Conservation (phyloP, 2,329 filamentous ascomycete species). For the Botrytis fabae region DNA sequence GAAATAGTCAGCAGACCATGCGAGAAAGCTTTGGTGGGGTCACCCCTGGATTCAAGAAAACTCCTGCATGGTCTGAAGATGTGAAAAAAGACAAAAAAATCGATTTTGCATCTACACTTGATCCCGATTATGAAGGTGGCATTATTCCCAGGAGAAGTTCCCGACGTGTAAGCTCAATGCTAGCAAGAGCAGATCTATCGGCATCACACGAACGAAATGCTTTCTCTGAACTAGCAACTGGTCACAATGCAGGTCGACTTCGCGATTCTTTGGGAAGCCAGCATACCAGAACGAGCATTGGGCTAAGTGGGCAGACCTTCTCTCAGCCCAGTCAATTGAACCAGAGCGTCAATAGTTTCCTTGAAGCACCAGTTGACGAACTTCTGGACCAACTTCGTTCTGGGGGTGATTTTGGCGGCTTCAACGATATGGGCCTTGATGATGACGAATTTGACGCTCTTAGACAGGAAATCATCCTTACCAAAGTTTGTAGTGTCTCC, state of each 20-base stretch:
- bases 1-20: constrained; percentile 57
- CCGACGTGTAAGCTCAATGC: constrained; percentile 84
- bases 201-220: constrained; percentile 77
- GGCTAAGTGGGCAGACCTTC: constrained; percentile 33
- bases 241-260: constrained; percentile 44
- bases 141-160: constrained; percentile 59
- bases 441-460: constrained; percentile 72
- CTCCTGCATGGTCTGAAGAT: constrained; percentile 30
- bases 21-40: constrained; percentile 72
- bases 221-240: constrained; percentile 68
- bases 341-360: constrained; percentile 58
- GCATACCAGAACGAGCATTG: constrained; percentile 59
- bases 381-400: constrained; percentile 67
- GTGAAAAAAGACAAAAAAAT: constrained; percentile 42
- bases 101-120: constrained; percentile 70
- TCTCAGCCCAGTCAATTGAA: constrained; percentile 40
- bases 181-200: constrained; percentile 83
- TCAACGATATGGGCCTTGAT: constrained; percentile 70
- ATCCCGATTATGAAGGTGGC: constrained; percentile 61
- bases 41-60: constrained; percentile 28
- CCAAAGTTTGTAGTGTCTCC: constrained; percentile 67
- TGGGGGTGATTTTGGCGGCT: constrained; percentile 64
- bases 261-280: constrained; percentile 71
- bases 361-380: constrained; percentile 68
- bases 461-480: constrained; percentile 69